Base-by-base conservation (phyloP, 1,284 basidiomycete genomes). In the Malassezia sp. region DNA sequence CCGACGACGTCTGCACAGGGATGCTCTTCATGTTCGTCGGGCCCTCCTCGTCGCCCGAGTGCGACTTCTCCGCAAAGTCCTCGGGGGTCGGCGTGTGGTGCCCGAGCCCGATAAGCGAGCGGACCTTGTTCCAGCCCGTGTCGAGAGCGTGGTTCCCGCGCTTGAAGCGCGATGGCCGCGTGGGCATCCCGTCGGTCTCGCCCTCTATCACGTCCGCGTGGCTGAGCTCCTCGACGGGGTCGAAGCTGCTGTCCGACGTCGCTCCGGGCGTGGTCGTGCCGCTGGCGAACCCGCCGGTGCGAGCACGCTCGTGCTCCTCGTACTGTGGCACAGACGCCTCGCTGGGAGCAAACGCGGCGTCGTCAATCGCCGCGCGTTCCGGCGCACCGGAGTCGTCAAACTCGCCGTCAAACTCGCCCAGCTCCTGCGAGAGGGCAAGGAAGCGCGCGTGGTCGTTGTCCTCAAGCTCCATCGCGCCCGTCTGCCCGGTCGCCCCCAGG, bases 21-120 rank as follows among this genome's bases (percentile, higher is more conserved):
- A 70, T 61, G 20, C 59, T 59, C 52, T 70, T 70, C 45, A 43
- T 51, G 40, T 70, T 70, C 21, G 67, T 70, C 2, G 67, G 61
- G 2, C 63, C 65, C 8, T 56, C 58, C 10, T 58, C 40, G 1
- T 56, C 57, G 27, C 43, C 17, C 30, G 36, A 21, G 38, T 48
- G 40, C 17, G 38, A 20, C 21, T 46, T 45, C 34, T 58, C 43
- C 4, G 53, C 52, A 34, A 52, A 50, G 23, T 63, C 60, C 21
- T 56, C 53, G 12, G 43, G 32, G 18, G 63, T 55, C 10, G 44
- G 45, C 4, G 59, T 52, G 12, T 56, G 53, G 4, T 34, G 18
- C 6, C 42, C 26, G 0, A 49, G 47, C 29, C 57, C 54, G 33
- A 67, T 53, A n/a, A 66, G 26, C 17, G 51, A 37, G 4, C 65